Conservation (phyloP, 2,329 filamentous ascomycete genomes). For the Xylariaceae sp. region DNA sequence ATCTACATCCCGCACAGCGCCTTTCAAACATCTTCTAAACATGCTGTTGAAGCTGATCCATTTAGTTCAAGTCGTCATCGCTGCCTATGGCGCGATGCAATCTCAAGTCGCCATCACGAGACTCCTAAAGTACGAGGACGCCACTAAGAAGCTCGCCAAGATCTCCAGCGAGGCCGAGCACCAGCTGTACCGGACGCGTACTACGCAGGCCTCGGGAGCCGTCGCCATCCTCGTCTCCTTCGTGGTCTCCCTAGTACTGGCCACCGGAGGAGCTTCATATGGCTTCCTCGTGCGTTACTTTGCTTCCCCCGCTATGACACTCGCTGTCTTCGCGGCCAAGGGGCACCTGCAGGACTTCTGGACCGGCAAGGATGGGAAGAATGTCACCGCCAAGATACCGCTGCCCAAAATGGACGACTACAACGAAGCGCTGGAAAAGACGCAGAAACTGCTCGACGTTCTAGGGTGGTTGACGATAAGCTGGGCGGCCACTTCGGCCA, state of each 20-base stretch:
- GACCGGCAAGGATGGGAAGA: slow-evolving; percentile 28
- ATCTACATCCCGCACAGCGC: background rate
- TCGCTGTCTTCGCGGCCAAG: slow-evolving; percentile 29
- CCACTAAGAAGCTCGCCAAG: slow-evolving; percentile 51
- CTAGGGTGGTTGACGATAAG: slow-evolving; percentile 33
- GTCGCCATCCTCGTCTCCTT: slow-evolving; percentile 43
- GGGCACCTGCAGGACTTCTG: slow-evolving; percentile 34
- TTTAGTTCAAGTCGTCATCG: slow-evolving; percentile 47
- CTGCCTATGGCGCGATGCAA: slow-evolving; percentile 50
- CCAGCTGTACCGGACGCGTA: slow-evolving; percentile 52
- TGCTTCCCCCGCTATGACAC: slow-evolving; percentile 26
- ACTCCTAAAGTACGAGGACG: slow-evolving; percentile 53
- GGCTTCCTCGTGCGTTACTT: slow-evolving; percentile 28
- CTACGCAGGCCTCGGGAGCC: slow-evolving; percentile 50
- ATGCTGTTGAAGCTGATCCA: slow-evolving; percentile 44
- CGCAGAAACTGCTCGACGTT: slow-evolving; percentile 31
- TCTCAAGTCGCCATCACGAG: slow-evolving; percentile 52
- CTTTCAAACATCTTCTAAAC: background rate
- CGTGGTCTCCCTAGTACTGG: slow-evolving; percentile 30
- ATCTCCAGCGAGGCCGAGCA: slow-evolving; percentile 50
- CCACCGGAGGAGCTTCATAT: slow-evolving; percentile 15
- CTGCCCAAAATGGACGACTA: slow-evolving; percentile 39
- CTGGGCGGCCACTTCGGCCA: slow-evolving; percentile 32
- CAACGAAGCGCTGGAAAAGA: slow-evolving; percentile 36
- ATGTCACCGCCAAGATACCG: slow-evolving; percentile 30